phyloP scores from a whole-genome alignment of 2,329 filamentous ascomycete genomes.

The Penicillium sp. region DNA sequence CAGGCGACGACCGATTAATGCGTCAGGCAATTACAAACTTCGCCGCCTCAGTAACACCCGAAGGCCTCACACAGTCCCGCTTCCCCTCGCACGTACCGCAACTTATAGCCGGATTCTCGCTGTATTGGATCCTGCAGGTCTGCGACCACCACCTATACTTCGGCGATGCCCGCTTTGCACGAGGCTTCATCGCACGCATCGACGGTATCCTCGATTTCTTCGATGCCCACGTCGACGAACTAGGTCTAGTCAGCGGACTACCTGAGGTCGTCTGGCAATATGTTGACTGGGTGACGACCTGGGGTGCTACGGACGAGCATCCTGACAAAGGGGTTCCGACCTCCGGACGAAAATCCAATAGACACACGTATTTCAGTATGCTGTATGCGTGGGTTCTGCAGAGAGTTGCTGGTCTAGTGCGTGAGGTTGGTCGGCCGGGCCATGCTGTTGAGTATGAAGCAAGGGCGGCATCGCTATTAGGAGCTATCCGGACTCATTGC shows the following conservation, averaged over 20 bases:
- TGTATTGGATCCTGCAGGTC: slow-evolving; percentile 35
- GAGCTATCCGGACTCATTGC: slow-evolving; percentile 27
- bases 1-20: slow-evolving; percentile 33
- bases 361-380: slow-evolving; percentile 43
- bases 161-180: slow-evolving; percentile 25
- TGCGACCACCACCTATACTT: slow-evolving; percentile 33
- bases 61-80: slow-evolving; percentile 32
- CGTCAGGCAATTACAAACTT: slow-evolving; percentile 35
- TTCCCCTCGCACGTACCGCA: slow-evolving; percentile 33
- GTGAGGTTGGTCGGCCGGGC: slow-evolving; percentile 33
- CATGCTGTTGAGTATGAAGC: slow-evolving; percentile 29
- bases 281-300: slow-evolving; percentile 36
- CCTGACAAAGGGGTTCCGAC: slow-evolving; percentile 43
- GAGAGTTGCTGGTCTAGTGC: slow-evolving; percentile 32
- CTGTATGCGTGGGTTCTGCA: slow-evolving; percentile 40
- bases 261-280: slow-evolving; percentile 33
- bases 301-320: slow-evolving; percentile 29
- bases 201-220: slow-evolving; percentile 28
- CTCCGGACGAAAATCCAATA: slow-evolving; percentile 35
- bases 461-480: slow-evolving; percentile 17
- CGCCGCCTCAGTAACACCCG: slow-evolving; percentile 24
- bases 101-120: slow-evolving; percentile 29
- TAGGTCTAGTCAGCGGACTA: slow-evolving; percentile 24
- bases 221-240: slow-evolving; percentile 15
- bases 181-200: slow-evolving; percentile 23